Evolutionary conservation across 2,329 filamentous ascomycete species (phyloP).

Genomic region (Tolypocladium guangdongense): DNA sequence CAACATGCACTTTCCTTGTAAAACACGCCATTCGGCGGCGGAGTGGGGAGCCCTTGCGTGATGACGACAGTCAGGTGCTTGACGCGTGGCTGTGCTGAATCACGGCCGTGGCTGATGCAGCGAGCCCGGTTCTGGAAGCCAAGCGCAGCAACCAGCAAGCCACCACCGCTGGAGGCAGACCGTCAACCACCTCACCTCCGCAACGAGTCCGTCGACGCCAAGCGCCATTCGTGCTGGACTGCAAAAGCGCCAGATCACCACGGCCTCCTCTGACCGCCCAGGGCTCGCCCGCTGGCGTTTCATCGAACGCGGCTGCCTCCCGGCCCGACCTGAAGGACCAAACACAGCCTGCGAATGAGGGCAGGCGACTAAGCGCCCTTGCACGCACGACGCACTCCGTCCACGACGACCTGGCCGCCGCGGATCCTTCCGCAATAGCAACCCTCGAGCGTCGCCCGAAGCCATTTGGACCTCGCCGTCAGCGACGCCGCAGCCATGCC

Average conservation of each 20-base stretch:
- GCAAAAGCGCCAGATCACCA: background rate
- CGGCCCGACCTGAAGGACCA: constrained; percentile 1
- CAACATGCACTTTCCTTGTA: no score
- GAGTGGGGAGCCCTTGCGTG: background rate
- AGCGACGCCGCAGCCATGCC: constrained; percentile 32
- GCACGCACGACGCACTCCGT: background rate
- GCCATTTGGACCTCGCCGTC: background rate
- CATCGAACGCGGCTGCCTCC: constrained; percentile 4
- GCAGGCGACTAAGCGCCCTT: background rate
- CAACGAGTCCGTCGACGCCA: background rate
- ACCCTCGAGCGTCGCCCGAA: background rate
- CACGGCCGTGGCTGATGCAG: background rate
- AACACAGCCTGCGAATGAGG: background rate
- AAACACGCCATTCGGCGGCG: no score
- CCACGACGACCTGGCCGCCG: background rate
- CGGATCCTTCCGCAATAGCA: background rate
- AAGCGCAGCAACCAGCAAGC: background rate
- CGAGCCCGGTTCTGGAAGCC: background rate
- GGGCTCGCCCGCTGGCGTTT: background rate
- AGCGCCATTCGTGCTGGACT: background rate
- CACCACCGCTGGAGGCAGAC: background rate
- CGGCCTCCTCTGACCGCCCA: background rate
- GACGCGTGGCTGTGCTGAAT: background rate
- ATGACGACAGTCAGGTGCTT: background rate
- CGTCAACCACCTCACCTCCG: background rate